Evolutionary conservation across 768 basidiomycete genomes (phyloP).

Genomic region (Brasilioporus rufonigricans): DNA sequence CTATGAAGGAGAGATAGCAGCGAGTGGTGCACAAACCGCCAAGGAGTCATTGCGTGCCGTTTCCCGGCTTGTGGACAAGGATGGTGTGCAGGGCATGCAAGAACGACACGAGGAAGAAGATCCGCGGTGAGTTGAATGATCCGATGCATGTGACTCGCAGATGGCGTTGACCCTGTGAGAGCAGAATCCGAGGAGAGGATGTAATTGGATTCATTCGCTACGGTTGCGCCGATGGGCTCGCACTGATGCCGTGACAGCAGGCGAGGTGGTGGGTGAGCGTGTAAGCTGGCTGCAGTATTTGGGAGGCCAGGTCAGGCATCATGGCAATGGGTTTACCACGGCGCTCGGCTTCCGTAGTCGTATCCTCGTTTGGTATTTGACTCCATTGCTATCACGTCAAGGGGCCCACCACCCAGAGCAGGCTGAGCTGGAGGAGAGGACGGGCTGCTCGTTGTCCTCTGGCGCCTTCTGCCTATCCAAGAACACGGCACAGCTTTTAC

Average conservation of each 20-base stretch:
- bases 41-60: slow-evolving; percentile 56
- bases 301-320: slow-evolving; percentile 11
- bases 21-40: slow-evolving; percentile 45
- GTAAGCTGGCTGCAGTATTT: slow-evolving; percentile 30
- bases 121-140: slow-evolving; percentile 43
- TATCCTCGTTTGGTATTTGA: slow-evolving; percentile 16
- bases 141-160: not conserved
- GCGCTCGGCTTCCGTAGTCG: slow-evolving; percentile 22
- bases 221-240: slow-evolving; percentile 54
- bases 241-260: slow-evolving; percentile 45
- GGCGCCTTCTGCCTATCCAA: not conserved
- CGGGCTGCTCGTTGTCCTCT: not conserved
- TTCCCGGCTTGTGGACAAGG: slow-evolving; percentile 57
- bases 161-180: slow-evolving; percentile 19
- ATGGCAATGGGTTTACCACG: slow-evolving; percentile 20
- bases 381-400: not conserved
- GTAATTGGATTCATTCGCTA: slow-evolving; percentile 54
- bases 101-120: slow-evolving; percentile 34
- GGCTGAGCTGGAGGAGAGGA: not conserved
- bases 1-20: slow-evolving; percentile 52
- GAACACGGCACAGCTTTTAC: slow-evolving; percentile 17
- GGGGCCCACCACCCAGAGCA: not conserved
- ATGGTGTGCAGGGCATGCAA: slow-evolving; percentile 50
- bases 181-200: slow-evolving; percentile 45
- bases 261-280: slow-evolving; percentile 7